phyloP scores from a whole-genome alignment of 1,284 basidiomycete species.

The Rhodotorula mucilaginosa region DNA sequence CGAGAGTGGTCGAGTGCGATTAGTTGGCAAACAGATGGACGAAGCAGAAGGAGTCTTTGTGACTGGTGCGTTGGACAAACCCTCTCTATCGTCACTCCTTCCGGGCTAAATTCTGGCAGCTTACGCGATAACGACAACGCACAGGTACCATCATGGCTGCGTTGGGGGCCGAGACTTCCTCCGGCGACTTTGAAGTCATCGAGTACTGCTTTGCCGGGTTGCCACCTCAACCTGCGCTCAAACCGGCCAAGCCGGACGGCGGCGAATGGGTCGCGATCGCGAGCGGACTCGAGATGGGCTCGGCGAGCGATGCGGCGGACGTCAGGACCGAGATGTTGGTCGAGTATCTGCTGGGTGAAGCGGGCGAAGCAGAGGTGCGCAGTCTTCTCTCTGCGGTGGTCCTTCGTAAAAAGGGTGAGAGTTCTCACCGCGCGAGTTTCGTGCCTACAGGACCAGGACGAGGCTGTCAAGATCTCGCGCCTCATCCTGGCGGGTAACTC shows the following conservation, averaged over 20 bases:
- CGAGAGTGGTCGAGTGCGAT: conserved; percentile 83
- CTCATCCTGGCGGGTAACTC: conserved; percentile 86
- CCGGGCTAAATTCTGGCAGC: neutral
- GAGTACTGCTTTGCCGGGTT: conserved; percentile 83
- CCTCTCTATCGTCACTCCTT: no score
- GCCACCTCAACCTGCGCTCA: conserved; percentile 58
- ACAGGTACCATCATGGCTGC: conserved; percentile 78
- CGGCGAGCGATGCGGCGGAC: conserved; percentile 61
- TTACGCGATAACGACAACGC: neutral
- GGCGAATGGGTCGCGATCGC: conserved; percentile 74
- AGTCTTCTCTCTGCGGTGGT: conserved; percentile 41
- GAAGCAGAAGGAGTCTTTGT: conserved; percentile 61
- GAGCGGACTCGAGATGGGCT: conserved; percentile 73
- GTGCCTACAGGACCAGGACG: conserved; percentile 57
- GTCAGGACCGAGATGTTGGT: conserved; percentile 73
- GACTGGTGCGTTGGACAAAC: conserved; percentile 56
- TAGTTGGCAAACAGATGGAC: conserved; percentile 67
- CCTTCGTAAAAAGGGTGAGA: neutral
- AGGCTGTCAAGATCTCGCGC: conserved; percentile 71
- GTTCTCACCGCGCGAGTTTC: neutral
- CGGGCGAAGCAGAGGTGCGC: conserved; percentile 59
- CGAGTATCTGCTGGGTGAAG: conserved; percentile 85
- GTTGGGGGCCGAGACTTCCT: conserved; percentile 81
- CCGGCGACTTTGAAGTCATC: conserved; percentile 91
- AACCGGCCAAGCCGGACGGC: conserved; percentile 51